phyloP scores from a whole-genome alignment of 208 protist genomes.

The Leishmania mexicana region DNA sequence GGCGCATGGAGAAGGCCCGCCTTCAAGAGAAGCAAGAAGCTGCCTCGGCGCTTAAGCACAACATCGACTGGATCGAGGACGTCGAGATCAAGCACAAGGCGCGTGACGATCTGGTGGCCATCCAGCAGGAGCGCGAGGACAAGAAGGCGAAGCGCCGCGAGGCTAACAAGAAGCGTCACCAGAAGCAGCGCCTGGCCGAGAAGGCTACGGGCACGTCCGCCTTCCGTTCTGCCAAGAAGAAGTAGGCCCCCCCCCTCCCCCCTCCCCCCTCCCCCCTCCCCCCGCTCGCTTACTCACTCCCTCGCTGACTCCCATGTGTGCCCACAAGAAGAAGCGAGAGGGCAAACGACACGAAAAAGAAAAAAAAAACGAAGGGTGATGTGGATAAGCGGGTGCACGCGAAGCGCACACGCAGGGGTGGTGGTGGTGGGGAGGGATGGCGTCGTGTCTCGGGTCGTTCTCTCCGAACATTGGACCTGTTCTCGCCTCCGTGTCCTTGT shows the following conservation, averaged over 20 bases:
- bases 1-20: slow-evolving; percentile 78
- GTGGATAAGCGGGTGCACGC: background rate
- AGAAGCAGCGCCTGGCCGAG: slow-evolving; percentile 71
- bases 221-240: slow-evolving; percentile 68
- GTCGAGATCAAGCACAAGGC: slow-evolving; percentile 83
- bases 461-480: background rate
- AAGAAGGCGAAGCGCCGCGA: slow-evolving; percentile 82
- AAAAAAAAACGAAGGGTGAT: background rate
- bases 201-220: slow-evolving; percentile 43
- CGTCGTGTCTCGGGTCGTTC: background rate
- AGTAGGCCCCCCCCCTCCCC: background rate
- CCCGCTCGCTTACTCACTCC: too few relatives aligned
- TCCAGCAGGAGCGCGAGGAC: slow-evolving; percentile 72
- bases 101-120: slow-evolving; percentile 74
- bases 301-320: too few relatives aligned
- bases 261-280: background rate
- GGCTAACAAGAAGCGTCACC: slow-evolving; percentile 68
- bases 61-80: slow-evolving; percentile 94
- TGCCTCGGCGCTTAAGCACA: slow-evolving; percentile 90
- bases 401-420: background rate
- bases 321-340: background rate
- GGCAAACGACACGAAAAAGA: background rate
- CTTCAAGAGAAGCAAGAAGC: slow-evolving; percentile 83
- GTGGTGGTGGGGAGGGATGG: too few relatives aligned
- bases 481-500: background rate